Evolutionary conservation across 441 rosid species (phyloP).

Genomic region (Pelargonium exstipulatum): DNA sequence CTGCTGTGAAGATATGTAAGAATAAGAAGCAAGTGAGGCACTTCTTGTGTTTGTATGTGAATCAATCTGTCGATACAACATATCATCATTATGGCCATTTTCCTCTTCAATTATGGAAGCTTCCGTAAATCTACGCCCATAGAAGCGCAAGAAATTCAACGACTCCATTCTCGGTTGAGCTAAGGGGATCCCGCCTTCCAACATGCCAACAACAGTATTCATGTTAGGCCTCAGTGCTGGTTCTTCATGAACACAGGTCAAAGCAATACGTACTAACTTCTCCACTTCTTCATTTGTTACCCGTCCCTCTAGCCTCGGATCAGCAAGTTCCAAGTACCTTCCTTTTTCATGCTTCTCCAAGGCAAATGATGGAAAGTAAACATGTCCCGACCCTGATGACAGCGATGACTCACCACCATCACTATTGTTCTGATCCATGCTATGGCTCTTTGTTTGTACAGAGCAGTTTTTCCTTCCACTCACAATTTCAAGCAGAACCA

Average conservation of each 20-base stretch:
- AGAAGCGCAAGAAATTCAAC: conserved; percentile 70
- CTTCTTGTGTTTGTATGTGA: conserved; percentile 30
- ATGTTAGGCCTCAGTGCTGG: conserved; percentile 59
- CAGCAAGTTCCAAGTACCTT: conserved; percentile 66
- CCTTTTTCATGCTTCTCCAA: conserved; percentile 87
- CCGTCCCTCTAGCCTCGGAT: conserved; percentile 63
- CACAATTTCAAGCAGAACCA: conserved; percentile 86
- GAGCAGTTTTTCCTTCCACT: conserved; percentile 86
- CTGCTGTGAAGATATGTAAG: conserved; percentile 68
- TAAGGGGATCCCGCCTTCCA: conserved; percentile 61
- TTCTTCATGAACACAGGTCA: conserved; percentile 77
- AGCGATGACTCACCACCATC: conserved; percentile 40
- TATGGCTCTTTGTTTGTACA: conserved; percentile 42
- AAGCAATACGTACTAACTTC: conserved; percentile 53
- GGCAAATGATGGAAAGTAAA: conserved; percentile 74
- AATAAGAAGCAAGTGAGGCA: conserved; percentile 31
- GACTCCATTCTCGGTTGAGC: conserved; percentile 61
- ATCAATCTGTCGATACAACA: conserved; percentile 30
- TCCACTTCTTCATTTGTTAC: conserved; percentile 57
- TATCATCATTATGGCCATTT: conserved; percentile 27
- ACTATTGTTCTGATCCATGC: conserved; percentile 38
- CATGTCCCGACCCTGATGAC: conserved; percentile 36
- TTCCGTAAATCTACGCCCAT: conserved; percentile 69
- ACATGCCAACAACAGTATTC: conserved; percentile 67
- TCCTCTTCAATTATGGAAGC: conserved; percentile 54